Conservation (phyloP, 2,329 filamentous ascomycete species). For the Xylariales sp. region DNA sequence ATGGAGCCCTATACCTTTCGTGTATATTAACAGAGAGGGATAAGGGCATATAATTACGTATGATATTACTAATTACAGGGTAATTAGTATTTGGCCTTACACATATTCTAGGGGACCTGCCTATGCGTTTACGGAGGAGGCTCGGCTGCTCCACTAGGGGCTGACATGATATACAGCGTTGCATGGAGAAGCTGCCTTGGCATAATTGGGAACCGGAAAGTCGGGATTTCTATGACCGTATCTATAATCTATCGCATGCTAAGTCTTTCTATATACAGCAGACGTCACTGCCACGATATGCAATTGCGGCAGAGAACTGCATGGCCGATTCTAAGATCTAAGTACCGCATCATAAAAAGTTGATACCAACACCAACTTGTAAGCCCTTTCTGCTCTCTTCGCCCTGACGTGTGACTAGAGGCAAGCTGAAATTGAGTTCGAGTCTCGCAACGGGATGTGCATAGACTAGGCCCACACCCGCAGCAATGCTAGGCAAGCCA, state of each 20-base stretch:
- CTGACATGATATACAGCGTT: background rate
- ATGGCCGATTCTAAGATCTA: background rate
- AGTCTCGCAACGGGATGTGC: slow-evolving; percentile 93
- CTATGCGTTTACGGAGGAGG: background rate
- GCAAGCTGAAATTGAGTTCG: slow-evolving; percentile 94
- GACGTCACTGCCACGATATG: slow-evolving; percentile 1
- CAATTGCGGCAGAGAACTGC: background rate
- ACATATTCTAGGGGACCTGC: too few species aligned
- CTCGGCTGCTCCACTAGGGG: background rate
- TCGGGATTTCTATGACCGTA: slow-evolving; percentile 8
- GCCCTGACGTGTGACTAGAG: slow-evolving; percentile 81
- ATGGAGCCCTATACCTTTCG: too few species aligned
- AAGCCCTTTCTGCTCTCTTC: slow-evolving; percentile 92
- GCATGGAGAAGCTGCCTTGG: background rate
- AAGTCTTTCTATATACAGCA: slow-evolving; percentile 25
- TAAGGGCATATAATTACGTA: too few species aligned
- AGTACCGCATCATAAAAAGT: slow-evolving; percentile 78
- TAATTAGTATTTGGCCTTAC: too few species aligned
- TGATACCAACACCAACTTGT: slow-evolving; percentile 95
- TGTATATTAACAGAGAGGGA: too few species aligned
- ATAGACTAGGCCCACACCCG: slow-evolving; percentile 91
- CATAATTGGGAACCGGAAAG: background rate
- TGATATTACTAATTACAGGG: too few species aligned
- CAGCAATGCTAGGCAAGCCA: slow-evolving; percentile 85
- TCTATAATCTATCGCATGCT: slow-evolving; percentile 10